These are phyloP conservation scores for Thraustochytrium sp. DNA, from an alignment of 352 stramenopile genomes.

Conservation along the genomic window DNA sequence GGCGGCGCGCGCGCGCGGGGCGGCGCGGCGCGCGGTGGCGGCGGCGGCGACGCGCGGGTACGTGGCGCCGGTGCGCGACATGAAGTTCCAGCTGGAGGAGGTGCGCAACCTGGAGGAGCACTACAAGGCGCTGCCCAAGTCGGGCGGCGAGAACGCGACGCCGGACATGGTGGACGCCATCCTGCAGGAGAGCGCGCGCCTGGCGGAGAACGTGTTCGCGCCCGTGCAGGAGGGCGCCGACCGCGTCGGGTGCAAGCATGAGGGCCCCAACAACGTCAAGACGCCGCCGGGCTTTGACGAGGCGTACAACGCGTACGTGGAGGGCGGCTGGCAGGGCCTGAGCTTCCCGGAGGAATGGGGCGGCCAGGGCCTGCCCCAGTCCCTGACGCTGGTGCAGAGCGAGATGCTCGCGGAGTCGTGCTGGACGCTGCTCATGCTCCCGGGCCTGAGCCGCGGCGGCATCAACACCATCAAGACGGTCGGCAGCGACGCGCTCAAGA, in stretches of 20 bases:
- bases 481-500: constrained; percentile 46
- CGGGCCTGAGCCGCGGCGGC: constrained; percentile 47
- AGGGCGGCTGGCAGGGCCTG: constrained; percentile 50
- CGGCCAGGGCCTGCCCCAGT: constrained; percentile 50
- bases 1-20: too few relatives aligned
- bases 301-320: constrained; percentile 49
- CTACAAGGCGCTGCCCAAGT: constrained; percentile 49
- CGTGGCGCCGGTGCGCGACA: constrained; percentile 26
- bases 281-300: constrained; percentile 53
- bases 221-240: constrained; percentile 47
- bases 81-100: constrained; percentile 49
- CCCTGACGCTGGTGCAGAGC: constrained; percentile 47
- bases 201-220: constrained; percentile 44
- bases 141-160: constrained; percentile 29
- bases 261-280: constrained; percentile 43
- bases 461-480: constrained; percentile 49
- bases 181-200: constrained; percentile 47
- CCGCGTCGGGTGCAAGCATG: constrained; percentile 47
- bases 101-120: constrained; percentile 46
- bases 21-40: too few relatives aligned
- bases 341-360: constrained; percentile 51
- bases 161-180: constrained; percentile 48
- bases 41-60: too few relatives aligned
- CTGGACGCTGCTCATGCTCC: constrained; percentile 53
- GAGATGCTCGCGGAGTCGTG: constrained; percentile 52